These are phyloP conservation scores for Leptographium radiaticola DNA, from an alignment of 2,329 filamentous ascomycete species.

Conservation along the genomic window DNA sequence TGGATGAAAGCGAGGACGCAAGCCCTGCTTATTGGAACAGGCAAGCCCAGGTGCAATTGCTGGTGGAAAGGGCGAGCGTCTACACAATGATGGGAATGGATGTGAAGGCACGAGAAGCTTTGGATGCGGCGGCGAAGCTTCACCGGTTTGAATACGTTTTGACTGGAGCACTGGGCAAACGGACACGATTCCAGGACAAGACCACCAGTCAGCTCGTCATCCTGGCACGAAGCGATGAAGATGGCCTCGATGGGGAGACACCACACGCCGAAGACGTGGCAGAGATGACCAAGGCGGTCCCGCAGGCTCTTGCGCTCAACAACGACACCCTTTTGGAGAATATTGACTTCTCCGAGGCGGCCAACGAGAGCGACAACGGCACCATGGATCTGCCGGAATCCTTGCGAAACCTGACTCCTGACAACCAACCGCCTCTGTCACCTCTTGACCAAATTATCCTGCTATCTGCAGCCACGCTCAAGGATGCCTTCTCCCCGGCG, in stretches of 20 bases:
- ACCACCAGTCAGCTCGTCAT: conserved; percentile 83
- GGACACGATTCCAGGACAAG: conserved; percentile 67
- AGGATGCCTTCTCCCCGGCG: conserved; percentile 70
- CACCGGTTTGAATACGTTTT: conserved; percentile 70
- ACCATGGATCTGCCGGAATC: conserved; percentile 37
- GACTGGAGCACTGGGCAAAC: conserved; percentile 76
- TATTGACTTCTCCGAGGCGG: conserved; percentile 54
- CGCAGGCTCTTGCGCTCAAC: conserved; percentile 65
- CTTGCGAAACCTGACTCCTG: conserved; percentile 55
- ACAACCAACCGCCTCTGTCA: conserved; percentile 68
- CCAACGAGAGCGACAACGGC: conserved; percentile 9
- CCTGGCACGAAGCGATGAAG: conserved; percentile 38
- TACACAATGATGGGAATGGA: conserved; percentile 78
- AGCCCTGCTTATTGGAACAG: conserved; percentile 20
- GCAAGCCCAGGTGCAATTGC: conserved; percentile 51
- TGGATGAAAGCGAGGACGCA: background rate
- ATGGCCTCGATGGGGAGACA: conserved; percentile 11
- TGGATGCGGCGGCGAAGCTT: conserved; percentile 52
- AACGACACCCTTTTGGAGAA: conserved; percentile 87
- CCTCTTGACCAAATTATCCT: conserved; percentile 85
- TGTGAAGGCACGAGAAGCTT: conserved; percentile 55
- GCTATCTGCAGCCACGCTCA: conserved; percentile 75
- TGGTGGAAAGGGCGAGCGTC: conserved; percentile 72
- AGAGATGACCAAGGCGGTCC: conserved; percentile 21
- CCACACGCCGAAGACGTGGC: conserved; percentile 10